A percentile compares a stretch with the other conserved stretches of the same genome.
phyloP scores from a whole-genome alignment of 108 stramenopile genomes.

The Cyclostephanos tholiformis region DNA sequence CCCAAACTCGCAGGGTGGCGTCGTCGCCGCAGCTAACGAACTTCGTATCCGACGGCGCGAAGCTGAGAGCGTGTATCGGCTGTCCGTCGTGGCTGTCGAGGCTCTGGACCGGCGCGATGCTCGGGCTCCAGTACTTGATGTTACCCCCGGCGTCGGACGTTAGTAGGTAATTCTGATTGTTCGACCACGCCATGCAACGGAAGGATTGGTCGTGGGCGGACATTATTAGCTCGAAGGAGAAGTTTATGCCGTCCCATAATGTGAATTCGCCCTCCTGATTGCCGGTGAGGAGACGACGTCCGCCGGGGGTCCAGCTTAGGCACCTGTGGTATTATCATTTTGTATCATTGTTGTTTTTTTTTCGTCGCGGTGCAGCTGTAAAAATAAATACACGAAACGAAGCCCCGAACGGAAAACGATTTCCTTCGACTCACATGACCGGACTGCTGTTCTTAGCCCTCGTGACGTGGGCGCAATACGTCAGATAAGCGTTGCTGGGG shows the following conservation, averaged over 20 bases:
- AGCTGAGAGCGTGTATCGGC: constrained; percentile 90
- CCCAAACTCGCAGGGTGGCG: constrained; percentile 92
- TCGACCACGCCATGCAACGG: constrained; percentile 92
- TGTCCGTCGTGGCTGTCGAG: constrained; percentile 87
- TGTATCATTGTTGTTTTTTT: too few relatives aligned
- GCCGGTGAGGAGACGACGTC: constrained; percentile 82
- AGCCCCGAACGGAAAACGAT: neutral
- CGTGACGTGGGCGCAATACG: constrained; percentile 83
- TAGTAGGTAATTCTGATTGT: constrained; percentile 88
- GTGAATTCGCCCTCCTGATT: constrained; percentile 92
- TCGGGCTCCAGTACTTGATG: constrained; percentile 91
- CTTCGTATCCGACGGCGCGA: constrained; percentile 93
- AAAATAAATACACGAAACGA: neutral
- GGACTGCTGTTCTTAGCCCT: constrained; percentile 86
- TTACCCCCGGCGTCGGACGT: constrained; percentile 88
- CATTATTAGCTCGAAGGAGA: constrained; percentile 90
- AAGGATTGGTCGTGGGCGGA: constrained; percentile 85
- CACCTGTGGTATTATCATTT: too few relatives aligned
- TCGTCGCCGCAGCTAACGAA: constrained; percentile 96
- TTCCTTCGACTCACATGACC: constrained; percentile 55
- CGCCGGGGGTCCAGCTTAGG: constrained; percentile 87
- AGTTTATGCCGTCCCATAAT: constrained; percentile 92
- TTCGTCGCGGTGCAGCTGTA: neutral
- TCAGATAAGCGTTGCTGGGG: constrained; percentile 61
- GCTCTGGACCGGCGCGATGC: constrained; percentile 88